These are phyloP conservation scores for Alternaria atra DNA, from an alignment of 2,329 filamentous ascomycete genomes.

Conservation along the genomic window DNA sequence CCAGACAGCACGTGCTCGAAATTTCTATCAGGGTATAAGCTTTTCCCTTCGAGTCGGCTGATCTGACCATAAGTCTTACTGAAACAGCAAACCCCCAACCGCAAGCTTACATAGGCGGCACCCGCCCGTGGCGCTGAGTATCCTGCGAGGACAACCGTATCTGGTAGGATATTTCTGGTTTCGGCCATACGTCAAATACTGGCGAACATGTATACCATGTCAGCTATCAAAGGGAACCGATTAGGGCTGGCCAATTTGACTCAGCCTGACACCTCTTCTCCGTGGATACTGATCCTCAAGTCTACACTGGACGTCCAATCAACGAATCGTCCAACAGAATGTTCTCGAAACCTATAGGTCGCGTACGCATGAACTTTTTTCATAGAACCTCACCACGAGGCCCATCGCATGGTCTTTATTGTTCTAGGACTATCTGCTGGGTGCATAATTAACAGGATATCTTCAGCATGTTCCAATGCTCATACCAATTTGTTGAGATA, in stretches of 20 bases:
- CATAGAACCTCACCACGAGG: neutral
- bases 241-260: neutral
- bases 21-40: slow-evolving; percentile 20
- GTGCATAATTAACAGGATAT: neutral
- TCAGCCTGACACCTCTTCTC: neutral
- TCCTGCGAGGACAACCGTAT: neutral
- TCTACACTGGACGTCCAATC: neutral
- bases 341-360: neutral
- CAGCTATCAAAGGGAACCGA: neutral
- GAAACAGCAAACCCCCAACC: neutral
- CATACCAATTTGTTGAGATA: neutral
- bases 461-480: neutral
- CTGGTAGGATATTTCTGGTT: neutral
- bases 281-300: neutral
- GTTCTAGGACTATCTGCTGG: neutral
- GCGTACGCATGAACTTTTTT: neutral
- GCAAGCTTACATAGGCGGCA: slow-evolving; percentile 4
- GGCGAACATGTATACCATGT: neutral
- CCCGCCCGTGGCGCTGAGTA: slow-evolving; percentile 11
- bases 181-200: neutral
- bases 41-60: slow-evolving; percentile 14
- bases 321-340: neutral
- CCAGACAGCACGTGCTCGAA: slow-evolving; percentile 22
- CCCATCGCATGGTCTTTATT: neutral
- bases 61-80: slow-evolving; percentile 10